Evolutionary conservation across 1,284 basidiomycete species (phyloP).

Genomic region (Mycosarcoma mackinlayi): DNA sequence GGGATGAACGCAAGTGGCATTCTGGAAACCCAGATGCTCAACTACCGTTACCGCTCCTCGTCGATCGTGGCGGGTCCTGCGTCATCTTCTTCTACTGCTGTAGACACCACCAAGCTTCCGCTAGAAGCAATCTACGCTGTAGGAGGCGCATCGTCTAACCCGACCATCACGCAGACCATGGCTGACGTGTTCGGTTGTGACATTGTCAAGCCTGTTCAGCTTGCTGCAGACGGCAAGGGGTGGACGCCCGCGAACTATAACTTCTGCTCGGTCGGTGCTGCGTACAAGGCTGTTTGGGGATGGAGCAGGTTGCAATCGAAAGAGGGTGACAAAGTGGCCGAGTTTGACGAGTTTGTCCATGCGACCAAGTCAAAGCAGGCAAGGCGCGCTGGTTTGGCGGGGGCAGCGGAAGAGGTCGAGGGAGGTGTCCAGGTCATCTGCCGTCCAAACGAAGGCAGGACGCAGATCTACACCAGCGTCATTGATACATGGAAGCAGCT

Average conservation of each 20-base stretch:
- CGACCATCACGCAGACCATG: slow-evolving; percentile 78
- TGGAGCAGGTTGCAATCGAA: slow-evolving; percentile 31
- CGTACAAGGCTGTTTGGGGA: slow-evolving; percentile 65
- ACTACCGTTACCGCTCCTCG: slow-evolving; percentile 77
- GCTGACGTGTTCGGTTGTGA: slow-evolving; percentile 78
- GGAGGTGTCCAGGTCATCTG: slow-evolving; percentile 45
- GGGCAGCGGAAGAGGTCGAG: slow-evolving; percentile 10
- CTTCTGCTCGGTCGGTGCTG: slow-evolving; percentile 64
- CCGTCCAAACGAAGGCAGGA: slow-evolving; percentile 17
- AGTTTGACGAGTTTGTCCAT: slow-evolving; percentile 52
- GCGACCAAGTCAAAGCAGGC: slow-evolving; percentile 29
- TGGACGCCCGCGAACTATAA: slow-evolving; percentile 55
- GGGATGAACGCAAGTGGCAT: slow-evolving; percentile 80
- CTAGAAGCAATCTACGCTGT: slow-evolving; percentile 80
- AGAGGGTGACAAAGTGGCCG: slow-evolving; percentile 4
- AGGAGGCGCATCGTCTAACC: slow-evolving; percentile 82
- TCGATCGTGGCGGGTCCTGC: slow-evolving; percentile 74
- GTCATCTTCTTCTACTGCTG: slow-evolving; percentile 1
- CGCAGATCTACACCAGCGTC: slow-evolving; percentile 27
- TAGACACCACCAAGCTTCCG: slow-evolving; percentile 16
- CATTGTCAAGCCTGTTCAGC: slow-evolving; percentile 54
- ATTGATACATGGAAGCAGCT: slow-evolving; percentile 45
- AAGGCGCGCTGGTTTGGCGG: slow-evolving; percentile 7
- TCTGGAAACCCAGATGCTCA: slow-evolving; percentile 85
- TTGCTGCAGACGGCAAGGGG: slow-evolving; percentile 28